Evolutionary conservation across 2,329 filamentous ascomycete species (phyloP), one percentile per base, ranked within the genome.

Genomic region (Leptographium wingfieldii): DNA sequence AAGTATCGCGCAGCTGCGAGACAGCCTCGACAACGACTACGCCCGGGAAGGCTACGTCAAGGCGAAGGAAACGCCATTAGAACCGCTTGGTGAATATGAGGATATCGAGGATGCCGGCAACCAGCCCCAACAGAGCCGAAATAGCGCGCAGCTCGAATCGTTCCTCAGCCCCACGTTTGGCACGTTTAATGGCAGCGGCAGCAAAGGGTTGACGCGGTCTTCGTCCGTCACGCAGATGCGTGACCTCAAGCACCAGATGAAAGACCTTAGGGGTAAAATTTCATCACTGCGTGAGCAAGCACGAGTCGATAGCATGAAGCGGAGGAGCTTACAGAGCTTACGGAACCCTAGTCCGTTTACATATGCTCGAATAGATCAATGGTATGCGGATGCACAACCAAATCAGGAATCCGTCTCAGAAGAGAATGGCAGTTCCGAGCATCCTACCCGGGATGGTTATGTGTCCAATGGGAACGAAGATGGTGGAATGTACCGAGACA

Each of bases 241-340:
- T 10, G 81, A 82, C 57, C 76, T 96, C 52, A 89, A 90, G 62
- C 86, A 90, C 65, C 90, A 95, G 69, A 89, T 96, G 81, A 85
- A 87, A 60, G 90, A 88, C 58, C 77, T 96, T 55, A 92, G 91
- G 68, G 89, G 88, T 62, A 90, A 90, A 67, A 91, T 96, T 43
- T 92, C 90, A 1, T 87, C 78, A 19, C 72, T 96, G 51, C 87
- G 88, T 66, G 84, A 91, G 63, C 86, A 90, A 66, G 87, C 89
- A 0, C 82, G 87, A 25, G 88, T 87, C 61, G 91, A 95, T 66
- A 90, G 82, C 66, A 72, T 95, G 67, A 85, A 88, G 67, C 81
- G 91, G 57, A 82, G 85, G 59, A 95, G 89, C 69, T 71, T 92
- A 58, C 86, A 90, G 66, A 91, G 82, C 67, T 72, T 92, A 62